phyloP scores from a whole-genome alignment of 306 rosid genomes.

The Trichosanthes truncata region DNA sequence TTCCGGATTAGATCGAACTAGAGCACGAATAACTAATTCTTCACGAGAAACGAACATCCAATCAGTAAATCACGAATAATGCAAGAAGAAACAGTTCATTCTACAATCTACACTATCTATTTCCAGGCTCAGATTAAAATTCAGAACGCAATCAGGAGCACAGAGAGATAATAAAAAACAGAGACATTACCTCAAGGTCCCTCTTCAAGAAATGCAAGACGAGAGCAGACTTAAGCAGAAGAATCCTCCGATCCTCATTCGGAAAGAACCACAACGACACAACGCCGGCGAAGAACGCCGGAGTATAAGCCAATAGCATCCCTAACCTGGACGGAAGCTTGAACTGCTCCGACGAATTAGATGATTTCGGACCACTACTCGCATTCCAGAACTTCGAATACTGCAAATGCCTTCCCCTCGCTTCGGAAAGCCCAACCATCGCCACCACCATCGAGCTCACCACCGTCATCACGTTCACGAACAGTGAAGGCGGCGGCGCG shows the following conservation, averaged over 20 bases:
- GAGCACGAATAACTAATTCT: background rate
- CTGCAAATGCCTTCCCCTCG: conserved; percentile 45
- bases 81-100: background rate
- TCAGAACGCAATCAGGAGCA: background rate
- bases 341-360: background rate
- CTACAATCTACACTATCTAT: background rate
- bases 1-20: background rate
- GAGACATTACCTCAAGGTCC: conserved; percentile 43
- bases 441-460: conserved; percentile 18
- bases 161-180: background rate
- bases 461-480: conserved; percentile 32
- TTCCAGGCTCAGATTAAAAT: background rate
- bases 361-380: background rate
- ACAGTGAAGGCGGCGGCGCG: conserved; percentile 40
- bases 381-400: conserved; percentile 56
- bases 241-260: conserved; percentile 19
- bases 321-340: conserved; percentile 39
- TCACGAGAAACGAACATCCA: background rate
- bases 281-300: conserved; percentile 48
- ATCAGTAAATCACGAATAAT: background rate
- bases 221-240: conserved; percentile 37
- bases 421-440: conserved; percentile 29
- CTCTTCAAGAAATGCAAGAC: conserved; percentile 75
- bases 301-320: conserved; percentile 52
- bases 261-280: conserved; percentile 37